Base-by-base conservation (phyloP, 805 yeast genomes). In the Candida oleophila region DNA sequence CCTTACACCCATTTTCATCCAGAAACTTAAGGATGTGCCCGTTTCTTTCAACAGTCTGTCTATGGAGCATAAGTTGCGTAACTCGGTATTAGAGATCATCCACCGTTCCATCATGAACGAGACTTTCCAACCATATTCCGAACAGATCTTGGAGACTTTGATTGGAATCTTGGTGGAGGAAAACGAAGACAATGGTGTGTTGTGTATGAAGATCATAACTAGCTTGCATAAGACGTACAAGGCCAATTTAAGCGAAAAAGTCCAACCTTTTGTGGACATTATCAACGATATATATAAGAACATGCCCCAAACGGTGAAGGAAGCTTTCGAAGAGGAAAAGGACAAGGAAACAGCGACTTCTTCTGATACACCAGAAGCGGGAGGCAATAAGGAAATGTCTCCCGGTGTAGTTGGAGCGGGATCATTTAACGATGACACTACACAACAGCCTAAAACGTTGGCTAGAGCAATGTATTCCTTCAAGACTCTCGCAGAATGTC, bases 101-200 rank as follows among this genome's bases (percentile, higher is more conserved):
- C 90, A 88, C 56, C 76, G 97, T 41, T 76, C 90, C 38, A 89
- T 88, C 46, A 81, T 87, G 73, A 90, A 87, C 60, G 97, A 90
- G 32, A 77, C 85, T 2, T 82, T 89, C 58, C 85, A 84, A 59
- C 87, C 87, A 0, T 83, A 82, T 61, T 82, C 91, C 1, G 68
- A 69, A 30, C 74, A 73, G 33, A 75, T 89, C 16, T 69, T 87
- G 56, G 83, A 80, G 32, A 68, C 75, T 8, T 68, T 92, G 45
- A 80, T 83, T 55, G 64, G 71, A 19, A 69, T 86, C 12, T 71
- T 92, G 48, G 80, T 78, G 16, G 73, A 69, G 14, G 99, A 95
- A 59, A 94, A 94, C 62, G 99, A 95, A 64, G 97, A 91, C 50
- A 94, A 94, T 62, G 98, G 98, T 43, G 89, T 90, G 1, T 73